Evolutionary conservation across 106 monocot genomes (phyloP).

Genomic region (Dioscorea dumetorum): DNA sequence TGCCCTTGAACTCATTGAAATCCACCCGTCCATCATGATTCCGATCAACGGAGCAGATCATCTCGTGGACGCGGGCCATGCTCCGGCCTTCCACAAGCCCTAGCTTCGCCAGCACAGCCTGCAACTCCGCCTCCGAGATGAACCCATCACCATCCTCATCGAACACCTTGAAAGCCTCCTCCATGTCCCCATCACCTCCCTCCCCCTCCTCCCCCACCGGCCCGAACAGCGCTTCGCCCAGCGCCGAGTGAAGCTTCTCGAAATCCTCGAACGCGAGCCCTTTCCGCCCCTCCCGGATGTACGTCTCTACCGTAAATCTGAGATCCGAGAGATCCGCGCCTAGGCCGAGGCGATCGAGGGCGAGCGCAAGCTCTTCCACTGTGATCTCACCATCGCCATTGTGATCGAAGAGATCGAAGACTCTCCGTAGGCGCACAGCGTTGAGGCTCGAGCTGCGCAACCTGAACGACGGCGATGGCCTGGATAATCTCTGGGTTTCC

Average conservation of each 20-base stretch:
- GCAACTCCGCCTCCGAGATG: slow-evolving; percentile 66
- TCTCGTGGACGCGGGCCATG: slow-evolving; percentile 29
- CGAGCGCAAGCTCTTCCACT: slow-evolving; percentile 31
- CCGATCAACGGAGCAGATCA: slow-evolving; percentile 60
- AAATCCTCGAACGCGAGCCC: slow-evolving; percentile 70
- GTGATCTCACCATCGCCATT: slow-evolving; percentile 62
- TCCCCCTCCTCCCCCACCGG: not conserved
- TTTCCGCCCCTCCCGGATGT: slow-evolving; percentile 30
- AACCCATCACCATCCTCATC: slow-evolving; percentile 70
- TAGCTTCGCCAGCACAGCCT: slow-evolving; percentile 55
- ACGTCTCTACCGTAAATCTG: slow-evolving; percentile 19
- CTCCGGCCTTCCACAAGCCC: slow-evolving; percentile 44
- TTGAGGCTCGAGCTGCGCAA: slow-evolving; percentile 53
- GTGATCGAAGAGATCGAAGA: slow-evolving; percentile 71
- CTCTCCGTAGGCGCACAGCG: slow-evolving; percentile 52
- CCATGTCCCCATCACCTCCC: slow-evolving; percentile 38
- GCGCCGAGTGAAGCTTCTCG: slow-evolving; percentile 43
- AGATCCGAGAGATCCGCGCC: slow-evolving; percentile 30
- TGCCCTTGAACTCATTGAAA: slow-evolving; percentile 56
- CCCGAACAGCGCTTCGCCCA: slow-evolving; percentile 43
- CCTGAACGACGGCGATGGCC: slow-evolving; percentile 46
- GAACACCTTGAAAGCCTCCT: slow-evolving; percentile 69
- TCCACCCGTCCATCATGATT: slow-evolving; percentile 52
- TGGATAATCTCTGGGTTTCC: not conserved
- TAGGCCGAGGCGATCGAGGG: slow-evolving; percentile 50